Conservation (phyloP, 2,329 filamentous ascomycete species). For the Emergomyces pasteurianus region DNA sequence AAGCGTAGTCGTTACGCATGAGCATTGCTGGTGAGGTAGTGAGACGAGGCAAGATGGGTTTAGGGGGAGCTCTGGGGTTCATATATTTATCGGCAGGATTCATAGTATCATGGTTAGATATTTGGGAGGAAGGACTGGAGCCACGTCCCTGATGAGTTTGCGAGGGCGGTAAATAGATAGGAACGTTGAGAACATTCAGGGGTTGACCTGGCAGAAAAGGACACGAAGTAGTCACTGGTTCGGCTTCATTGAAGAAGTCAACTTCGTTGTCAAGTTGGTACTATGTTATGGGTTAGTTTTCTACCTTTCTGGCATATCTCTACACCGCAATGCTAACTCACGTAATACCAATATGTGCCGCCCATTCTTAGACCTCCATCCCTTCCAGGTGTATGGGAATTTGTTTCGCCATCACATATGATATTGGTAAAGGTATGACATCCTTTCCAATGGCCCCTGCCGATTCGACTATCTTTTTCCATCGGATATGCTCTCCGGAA, state of each 20-base stretch:
- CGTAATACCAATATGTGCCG: constrained; percentile 90
- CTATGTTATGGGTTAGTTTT: constrained; percentile 32
- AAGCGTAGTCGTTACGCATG: neutral
- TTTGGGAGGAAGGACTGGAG: constrained; percentile 45
- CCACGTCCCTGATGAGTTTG: constrained; percentile 45
- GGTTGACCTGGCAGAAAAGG: constrained; percentile 79
- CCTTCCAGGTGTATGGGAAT: constrained; percentile 43
- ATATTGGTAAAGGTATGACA: constrained; percentile 81
- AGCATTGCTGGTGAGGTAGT: constrained; percentile 30
- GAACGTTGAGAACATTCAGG: constrained; percentile 74
- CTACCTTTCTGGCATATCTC: neutral
- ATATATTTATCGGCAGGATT: constrained; percentile 65
- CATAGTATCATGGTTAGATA: constrained; percentile 57
- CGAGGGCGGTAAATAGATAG: constrained; percentile 48
- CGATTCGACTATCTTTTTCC: constrained; percentile 65
- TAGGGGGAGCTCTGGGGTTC: constrained; percentile 50
- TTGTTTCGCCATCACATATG: constrained; percentile 60
- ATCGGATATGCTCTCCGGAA: constrained; percentile 68
- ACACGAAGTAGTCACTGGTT: constrained; percentile 66
- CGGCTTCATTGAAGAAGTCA: constrained; percentile 61
- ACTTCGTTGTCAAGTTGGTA: constrained; percentile 71
- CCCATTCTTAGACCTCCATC: constrained; percentile 83
- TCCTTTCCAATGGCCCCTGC: constrained; percentile 69
- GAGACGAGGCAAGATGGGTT: constrained; percentile 35
- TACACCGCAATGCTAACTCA: constrained; percentile 26